Conservation (phyloP, 1,139 yeast species). For the Pichia terricola region DNA sequence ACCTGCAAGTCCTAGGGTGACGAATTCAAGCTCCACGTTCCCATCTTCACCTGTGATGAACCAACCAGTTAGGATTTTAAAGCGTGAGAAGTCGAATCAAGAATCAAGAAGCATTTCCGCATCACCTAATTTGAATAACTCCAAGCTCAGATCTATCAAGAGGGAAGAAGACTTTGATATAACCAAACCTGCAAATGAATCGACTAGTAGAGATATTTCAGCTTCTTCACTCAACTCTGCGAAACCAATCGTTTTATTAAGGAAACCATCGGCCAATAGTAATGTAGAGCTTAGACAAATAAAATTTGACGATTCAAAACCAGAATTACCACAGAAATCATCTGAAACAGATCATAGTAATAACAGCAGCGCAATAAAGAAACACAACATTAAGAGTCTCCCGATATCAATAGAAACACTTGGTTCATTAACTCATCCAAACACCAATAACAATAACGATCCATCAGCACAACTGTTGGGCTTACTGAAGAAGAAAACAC, state of each 20-base stretch:
- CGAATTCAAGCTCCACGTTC: no score
- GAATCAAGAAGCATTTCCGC: neutral
- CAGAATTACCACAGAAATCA: no score
- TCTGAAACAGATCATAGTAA: no score
- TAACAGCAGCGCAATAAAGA: no score
- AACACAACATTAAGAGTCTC: no score
- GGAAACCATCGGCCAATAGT: slow-evolving; percentile 11
- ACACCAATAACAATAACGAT: slow-evolving; percentile 4
- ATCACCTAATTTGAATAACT: no score
- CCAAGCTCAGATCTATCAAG: neutral
- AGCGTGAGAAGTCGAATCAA: slow-evolving; percentile 9
- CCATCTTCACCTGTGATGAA: neutral
- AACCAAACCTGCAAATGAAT: slow-evolving; percentile 15
- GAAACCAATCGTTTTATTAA: slow-evolving; percentile 15
- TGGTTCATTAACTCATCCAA: slow-evolving; percentile 9
- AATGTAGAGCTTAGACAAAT: no score
- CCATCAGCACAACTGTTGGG: slow-evolving; percentile 9
- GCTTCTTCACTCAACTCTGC: slow-evolving; percentile 3
- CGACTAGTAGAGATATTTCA: slow-evolving; percentile 5
- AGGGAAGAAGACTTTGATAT: slow-evolving; percentile 6
- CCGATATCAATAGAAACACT: slow-evolving; percentile 6
- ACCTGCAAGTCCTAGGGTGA: no score
- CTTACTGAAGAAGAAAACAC: slow-evolving; percentile 3
- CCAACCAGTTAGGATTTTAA: slow-evolving; percentile 10
- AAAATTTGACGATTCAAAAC: no score